Evolutionary conservation across 129 eudicot genomes (phyloP), one percentile per base, ranked within the genome.

Genomic region (Saposhnikovia divaricata): DNA sequence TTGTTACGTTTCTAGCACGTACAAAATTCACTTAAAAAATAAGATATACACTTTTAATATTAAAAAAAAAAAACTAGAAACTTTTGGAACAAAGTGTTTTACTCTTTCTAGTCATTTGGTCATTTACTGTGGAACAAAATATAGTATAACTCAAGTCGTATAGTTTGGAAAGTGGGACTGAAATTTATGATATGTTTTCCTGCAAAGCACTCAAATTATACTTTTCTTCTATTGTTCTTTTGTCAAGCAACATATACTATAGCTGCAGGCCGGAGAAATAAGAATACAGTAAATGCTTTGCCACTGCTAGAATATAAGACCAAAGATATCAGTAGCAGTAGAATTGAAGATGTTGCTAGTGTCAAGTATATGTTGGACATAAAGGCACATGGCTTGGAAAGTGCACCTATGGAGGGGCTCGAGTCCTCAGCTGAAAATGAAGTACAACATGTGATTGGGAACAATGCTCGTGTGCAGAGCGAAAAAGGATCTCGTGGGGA

Each of bases 351-450:
- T 47, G n/a, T 75, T 81, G 77, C 72, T 59, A 71, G 72, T 69
- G 57, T 39, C 63, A 68, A 77, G 68, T 80, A 70, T 23, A 75
- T 74, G 78, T 63, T 84, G 15, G 87, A 77, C 68, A 73, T 74
- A 15, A 38, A 72, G 53, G 51, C 46, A 46, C 55, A 44, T 19
- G 72, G 72, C 78, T 65, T 14, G 40, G 37, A 51, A 21, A 27
- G 53, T 76, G 84, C 80, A 51, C 74, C 72, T 44, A 66, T 40
- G 37, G 83, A 74, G 40, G 81, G 61, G 75, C 53, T 84, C 11
- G 97, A 88, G 83, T 88, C 46, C 68, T 81, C 84, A 28, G 83
- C 88, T 78, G 90, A 89, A 82, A 88, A 89, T 75, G 86, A 87
- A 81, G 76, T 84, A 42, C 68, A 39, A 5, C 61, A 59, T 73